Percentiles rank a stretch among this genome's conserved stretches.
Conservation (phyloP, 768 basidiomycete species). For the Macrolepiota albuminosa region DNA sequence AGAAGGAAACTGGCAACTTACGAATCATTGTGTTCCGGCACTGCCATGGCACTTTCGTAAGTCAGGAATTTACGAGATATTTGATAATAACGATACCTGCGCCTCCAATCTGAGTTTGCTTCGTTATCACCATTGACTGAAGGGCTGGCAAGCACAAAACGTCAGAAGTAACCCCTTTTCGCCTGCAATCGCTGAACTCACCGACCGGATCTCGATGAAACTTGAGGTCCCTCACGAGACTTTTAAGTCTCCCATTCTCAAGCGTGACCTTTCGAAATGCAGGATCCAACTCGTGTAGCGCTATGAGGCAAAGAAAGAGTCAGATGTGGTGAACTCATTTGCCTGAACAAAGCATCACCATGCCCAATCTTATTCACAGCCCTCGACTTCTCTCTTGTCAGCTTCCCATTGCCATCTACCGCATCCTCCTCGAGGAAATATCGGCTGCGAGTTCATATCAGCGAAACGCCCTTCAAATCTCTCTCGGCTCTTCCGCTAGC, state of each 20-base stretch:
- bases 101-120: constrained; percentile 90
- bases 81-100: constrained; percentile 51
- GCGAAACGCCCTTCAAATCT: neutral
- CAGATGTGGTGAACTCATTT: neutral
- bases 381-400: constrained; percentile 65
- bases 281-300: constrained; percentile 81
- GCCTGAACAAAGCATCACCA: constrained; percentile 38
- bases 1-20: constrained; percentile 32
- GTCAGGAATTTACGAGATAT: neutral
- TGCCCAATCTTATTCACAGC: constrained; percentile 96
- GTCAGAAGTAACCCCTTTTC: neutral
- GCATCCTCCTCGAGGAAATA: constrained; percentile 94
- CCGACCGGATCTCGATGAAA: constrained; percentile 86
- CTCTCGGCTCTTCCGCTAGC: neutral
- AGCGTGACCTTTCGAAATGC: constrained; percentile 76
- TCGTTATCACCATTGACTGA: constrained; percentile 95
- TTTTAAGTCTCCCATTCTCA: constrained; percentile 66
- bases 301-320: constrained; percentile 30
- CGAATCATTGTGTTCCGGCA: constrained; percentile 93
- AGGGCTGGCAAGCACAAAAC: constrained; percentile 45
- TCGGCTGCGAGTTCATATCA: constrained; percentile 33
- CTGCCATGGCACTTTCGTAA: constrained; percentile 30
- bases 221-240: constrained; percentile 70
- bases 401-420: constrained; percentile 59
- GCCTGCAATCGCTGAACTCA: constrained; percentile 24